phyloP scores from a whole-genome alignment of 1,284 basidiomycete genomes.

The Sporisorium scitamineum region DNA sequence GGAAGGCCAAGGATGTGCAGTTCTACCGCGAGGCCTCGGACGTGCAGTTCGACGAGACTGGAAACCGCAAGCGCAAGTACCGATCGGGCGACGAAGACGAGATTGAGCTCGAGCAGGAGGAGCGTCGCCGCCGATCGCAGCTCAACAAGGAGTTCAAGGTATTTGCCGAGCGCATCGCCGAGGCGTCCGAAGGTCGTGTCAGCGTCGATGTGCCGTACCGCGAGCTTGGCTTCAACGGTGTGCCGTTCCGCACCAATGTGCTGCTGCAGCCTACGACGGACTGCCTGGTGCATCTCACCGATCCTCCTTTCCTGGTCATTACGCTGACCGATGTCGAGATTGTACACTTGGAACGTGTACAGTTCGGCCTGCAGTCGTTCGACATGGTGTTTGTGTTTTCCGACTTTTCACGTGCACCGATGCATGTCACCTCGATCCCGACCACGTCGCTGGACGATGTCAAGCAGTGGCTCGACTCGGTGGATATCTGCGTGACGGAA shows the following conservation, averaged over 20 bases:
- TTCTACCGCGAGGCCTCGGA: slow-evolving; percentile 98
- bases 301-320: slow-evolving; percentile 95
- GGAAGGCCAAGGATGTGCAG: slow-evolving; percentile 97
- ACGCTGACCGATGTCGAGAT: slow-evolving; percentile 95
- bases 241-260: slow-evolving; percentile 94
- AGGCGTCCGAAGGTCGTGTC: slow-evolving; percentile 82
- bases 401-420: slow-evolving; percentile 90
- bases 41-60: slow-evolving; percentile 97
- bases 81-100: slow-evolving; percentile 99
- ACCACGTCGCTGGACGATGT: slow-evolving; percentile 63
- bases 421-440: slow-evolving; percentile 72
- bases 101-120: slow-evolving; percentile 98
- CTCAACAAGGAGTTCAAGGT: slow-evolving; percentile 95
- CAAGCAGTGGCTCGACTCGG: slow-evolving; percentile 83
- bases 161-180: slow-evolving; percentile 92
- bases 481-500: slow-evolving; percentile 95
- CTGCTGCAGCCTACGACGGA: slow-evolving; percentile 96
- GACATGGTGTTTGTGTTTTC: slow-evolving; percentile 96
- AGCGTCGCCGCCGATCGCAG: slow-evolving; percentile 86
- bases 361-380: slow-evolving; percentile 96
- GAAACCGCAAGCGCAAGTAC: slow-evolving; percentile 97
- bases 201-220: slow-evolving; percentile 97
- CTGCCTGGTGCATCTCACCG: slow-evolving; percentile 93
- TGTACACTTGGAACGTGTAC: slow-evolving; percentile 95
- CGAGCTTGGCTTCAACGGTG: slow-evolving; percentile 96